phyloP scores from a whole-genome alignment of 345 rosid species.

The Populus euphratica region DNA sequence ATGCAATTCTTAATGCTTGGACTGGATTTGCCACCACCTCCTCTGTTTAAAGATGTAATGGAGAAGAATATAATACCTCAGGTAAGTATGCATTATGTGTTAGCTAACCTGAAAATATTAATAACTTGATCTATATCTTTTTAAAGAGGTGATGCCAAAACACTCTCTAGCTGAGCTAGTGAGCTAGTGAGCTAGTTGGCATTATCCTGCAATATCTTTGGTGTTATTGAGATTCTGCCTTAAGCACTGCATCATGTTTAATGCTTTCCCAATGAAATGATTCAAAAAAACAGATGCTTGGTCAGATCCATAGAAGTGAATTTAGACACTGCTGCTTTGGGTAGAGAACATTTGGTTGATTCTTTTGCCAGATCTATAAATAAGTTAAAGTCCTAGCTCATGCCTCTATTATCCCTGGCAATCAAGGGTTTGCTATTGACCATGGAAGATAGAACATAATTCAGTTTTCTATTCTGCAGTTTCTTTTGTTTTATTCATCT shows the following conservation, averaged over 20 bases:
- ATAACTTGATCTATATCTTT: background rate
- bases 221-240: background rate
- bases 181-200: background rate
- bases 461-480: background rate
- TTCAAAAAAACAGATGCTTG: background rate
- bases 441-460: background rate
- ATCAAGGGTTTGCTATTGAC: background rate
- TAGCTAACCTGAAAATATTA: background rate
- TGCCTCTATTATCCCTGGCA: background rate
- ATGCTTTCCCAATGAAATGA: background rate
- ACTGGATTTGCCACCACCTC: conserved; percentile 95
- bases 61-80: conserved; percentile 98
- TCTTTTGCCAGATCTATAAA: background rate
- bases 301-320: background rate
- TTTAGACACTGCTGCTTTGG: background rate
- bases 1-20: conserved; percentile 98
- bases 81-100: conserved; percentile 36
- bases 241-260: background rate
- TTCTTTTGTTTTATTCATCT: background rate
- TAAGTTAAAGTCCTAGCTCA: background rate
- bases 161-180: background rate
- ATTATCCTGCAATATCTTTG: background rate
- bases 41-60: conserved; percentile 95
- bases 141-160: background rate
- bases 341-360: background rate